These are phyloP conservation scores for Diplodia intermedia DNA, from an alignment of 2,329 filamentous ascomycete species.

Conservation along the genomic window DNA sequence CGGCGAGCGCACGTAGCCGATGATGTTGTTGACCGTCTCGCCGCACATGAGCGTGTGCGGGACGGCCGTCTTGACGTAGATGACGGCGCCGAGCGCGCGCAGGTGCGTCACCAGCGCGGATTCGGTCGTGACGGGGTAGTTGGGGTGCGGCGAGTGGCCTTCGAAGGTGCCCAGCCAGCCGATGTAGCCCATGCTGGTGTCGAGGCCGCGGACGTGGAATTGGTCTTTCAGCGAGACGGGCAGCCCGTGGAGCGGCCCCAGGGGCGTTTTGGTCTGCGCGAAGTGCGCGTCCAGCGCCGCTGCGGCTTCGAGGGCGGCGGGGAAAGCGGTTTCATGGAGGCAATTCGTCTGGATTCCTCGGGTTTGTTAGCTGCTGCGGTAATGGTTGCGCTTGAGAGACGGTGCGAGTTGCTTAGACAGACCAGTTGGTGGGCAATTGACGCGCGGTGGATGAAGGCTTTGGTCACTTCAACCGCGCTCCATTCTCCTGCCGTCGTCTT, in stretches of 20 bases:
- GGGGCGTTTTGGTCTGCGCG: conserved; percentile 43
- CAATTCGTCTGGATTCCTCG: conserved; percentile 40
- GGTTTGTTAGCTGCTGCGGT: too few species aligned
- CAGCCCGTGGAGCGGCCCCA: conserved; percentile 57
- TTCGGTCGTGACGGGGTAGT: conserved; percentile 58
- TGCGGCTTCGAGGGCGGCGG: conserved; percentile 53
- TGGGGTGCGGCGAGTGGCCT: conserved; percentile 59
- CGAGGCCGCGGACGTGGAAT: conserved; percentile 57
- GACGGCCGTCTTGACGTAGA: conserved; percentile 64
- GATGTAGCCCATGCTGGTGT: conserved; percentile 65
- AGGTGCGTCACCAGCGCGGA: conserved; percentile 65
- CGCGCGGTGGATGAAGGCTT: conserved; percentile 64
- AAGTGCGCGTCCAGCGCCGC: conserved; percentile 52
- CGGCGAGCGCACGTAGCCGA: conserved; percentile 64
- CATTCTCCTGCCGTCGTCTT: conserved; percentile 62
- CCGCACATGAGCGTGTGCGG: conserved; percentile 64
- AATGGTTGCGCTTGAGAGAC: too few species aligned
- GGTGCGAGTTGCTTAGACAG: conserved; percentile 13
- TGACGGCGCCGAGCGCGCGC: conserved; percentile 59
- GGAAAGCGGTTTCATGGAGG: conserved; percentile 59
- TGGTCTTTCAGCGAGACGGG: conserved; percentile 59
- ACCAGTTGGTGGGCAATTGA: conserved; percentile 60
- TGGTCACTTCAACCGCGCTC: conserved; percentile 63
- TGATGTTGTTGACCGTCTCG: conserved; percentile 68
- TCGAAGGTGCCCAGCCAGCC: conserved; percentile 70